Percentiles rank a stretch among this genome's conserved stretches.
These are phyloP conservation scores for Nannizziopsis barbatae DNA, from an alignment of 2,329 filamentous ascomycete genomes.

Conservation along the genomic window DNA sequence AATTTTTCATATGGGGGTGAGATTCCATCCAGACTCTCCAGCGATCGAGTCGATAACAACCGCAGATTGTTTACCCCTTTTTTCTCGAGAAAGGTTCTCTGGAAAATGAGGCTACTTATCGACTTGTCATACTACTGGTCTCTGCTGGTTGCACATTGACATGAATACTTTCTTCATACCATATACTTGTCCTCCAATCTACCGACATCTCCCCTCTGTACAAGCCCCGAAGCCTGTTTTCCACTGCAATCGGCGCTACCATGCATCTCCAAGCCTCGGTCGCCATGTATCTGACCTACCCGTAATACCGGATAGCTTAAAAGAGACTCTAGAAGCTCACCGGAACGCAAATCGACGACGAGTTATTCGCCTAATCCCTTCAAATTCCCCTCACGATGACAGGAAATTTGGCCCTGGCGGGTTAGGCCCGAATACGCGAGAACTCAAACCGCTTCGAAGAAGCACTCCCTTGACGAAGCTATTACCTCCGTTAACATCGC, in stretches of 20 bases:
- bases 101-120: too few relatives aligned
- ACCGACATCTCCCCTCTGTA: constrained; percentile 4
- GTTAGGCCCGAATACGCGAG: background rate
- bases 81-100: too few relatives aligned
- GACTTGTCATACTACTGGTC: background rate
- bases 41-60: too few relatives aligned
- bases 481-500: background rate
- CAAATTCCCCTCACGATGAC: background rate
- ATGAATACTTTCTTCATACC: background rate
- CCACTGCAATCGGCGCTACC: constrained; percentile 14
- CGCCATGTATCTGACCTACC: background rate
- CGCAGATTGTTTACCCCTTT: too few relatives aligned
- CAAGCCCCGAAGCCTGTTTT: constrained; percentile 5
- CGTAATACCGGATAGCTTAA: constrained; percentile 22
- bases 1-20: too few relatives aligned
- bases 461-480: background rate
- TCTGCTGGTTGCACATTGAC: background rate
- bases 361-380: constrained; percentile 1
- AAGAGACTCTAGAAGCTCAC: constrained; percentile 27
- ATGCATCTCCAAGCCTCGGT: constrained; percentile 8
- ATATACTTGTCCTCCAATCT: background rate
- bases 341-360: constrained; percentile 23
- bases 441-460: background rate
- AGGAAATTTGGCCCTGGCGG: background rate
- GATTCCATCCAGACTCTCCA: too few relatives aligned